Conservation (phyloP, 495 filamentous ascomycete genomes). For the Thermothielavioides terrestris region DNA sequence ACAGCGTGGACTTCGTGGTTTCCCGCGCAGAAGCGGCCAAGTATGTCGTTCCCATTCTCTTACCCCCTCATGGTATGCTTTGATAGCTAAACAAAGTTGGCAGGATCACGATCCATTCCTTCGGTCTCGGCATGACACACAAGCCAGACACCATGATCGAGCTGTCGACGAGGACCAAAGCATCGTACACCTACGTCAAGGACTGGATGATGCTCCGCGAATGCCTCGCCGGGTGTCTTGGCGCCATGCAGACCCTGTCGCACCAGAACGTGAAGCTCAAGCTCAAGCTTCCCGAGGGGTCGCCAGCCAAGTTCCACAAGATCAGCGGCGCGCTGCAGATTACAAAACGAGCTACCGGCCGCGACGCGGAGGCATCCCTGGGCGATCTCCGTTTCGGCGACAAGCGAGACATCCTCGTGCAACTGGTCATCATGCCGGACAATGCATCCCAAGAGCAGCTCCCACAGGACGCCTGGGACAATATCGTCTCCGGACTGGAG, state of each 20-base stretch:
- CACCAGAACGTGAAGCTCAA: constrained; percentile 98
- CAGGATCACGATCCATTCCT: constrained; percentile 92
- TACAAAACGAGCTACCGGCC: constrained; percentile 93
- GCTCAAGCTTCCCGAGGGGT: constrained; percentile 88
- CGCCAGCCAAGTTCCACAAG: constrained; percentile 95
- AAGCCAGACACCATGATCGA: constrained; percentile 99
- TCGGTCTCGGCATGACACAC: constrained; percentile 91
- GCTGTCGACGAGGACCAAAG: constrained; percentile 89
- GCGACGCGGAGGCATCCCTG: constrained; percentile 86
- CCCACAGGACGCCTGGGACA: constrained; percentile 94
- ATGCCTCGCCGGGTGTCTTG: constrained; percentile 90
- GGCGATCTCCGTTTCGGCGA: constrained; percentile 95
- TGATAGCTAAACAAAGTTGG: constrained; percentile 1
- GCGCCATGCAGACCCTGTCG: constrained; percentile 89
- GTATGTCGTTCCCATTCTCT: constrained; percentile 40
- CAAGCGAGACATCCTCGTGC: constrained; percentile 93
- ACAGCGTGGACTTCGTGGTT: constrained; percentile 96
- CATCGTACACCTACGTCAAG: constrained; percentile 95
- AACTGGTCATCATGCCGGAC: constrained; percentile 88
- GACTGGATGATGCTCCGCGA: constrained; percentile 99
- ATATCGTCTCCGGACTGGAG: constrained; percentile 89
- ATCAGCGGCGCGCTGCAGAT: constrained; percentile 96
- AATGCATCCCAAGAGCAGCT: constrained; percentile 75
- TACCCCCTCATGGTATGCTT: too few relatives aligned
- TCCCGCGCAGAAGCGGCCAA: constrained; percentile 97